Evolutionary conservation across 371 early-diverging fungal species (phyloP).

Genomic region (Aphelidium insulamus): DNA sequence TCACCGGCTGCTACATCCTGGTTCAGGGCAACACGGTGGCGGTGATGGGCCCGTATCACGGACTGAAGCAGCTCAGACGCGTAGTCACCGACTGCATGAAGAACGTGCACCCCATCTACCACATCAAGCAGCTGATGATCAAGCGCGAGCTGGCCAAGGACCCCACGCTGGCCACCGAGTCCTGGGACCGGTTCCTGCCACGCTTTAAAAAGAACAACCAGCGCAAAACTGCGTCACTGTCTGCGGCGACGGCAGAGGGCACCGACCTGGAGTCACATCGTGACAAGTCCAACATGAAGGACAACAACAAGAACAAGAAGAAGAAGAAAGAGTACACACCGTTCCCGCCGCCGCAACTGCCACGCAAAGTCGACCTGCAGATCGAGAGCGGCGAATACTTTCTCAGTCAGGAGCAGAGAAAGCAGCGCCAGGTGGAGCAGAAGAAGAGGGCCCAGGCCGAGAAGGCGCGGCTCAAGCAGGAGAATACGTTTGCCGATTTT

Average conservation of each 20-base stretch:
- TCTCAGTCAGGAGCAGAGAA: conserved; percentile 41
- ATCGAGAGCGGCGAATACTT: conserved; percentile 93
- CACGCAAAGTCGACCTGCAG: conserved; percentile 78
- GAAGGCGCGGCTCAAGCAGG: no score
- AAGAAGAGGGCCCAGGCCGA: no score
- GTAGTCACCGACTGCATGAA: conserved; percentile 94
- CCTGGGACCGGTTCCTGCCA: conserved; percentile 97
- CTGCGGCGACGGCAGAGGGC: no score
- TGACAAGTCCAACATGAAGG: no score
- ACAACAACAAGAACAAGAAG: no score
- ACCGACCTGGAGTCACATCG: no score
- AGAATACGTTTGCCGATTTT: no score
- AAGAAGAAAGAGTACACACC: conserved; percentile 55
- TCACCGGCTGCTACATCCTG: conserved; percentile 91
- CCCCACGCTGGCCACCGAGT: conserved; percentile 76
- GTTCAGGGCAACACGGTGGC: conserved; percentile 96
- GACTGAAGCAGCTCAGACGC: conserved; percentile 70
- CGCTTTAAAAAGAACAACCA: conserved; percentile 88
- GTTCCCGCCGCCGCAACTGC: conserved; percentile 73
- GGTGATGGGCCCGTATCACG: conserved; percentile 80
- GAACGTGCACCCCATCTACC: conserved; percentile 98
- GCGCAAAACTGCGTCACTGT: conserved; percentile 41
- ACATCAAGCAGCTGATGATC: conserved; percentile 98
- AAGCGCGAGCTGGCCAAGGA: conserved; percentile 95
- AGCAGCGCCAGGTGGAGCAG: conserved; percentile 24